Base-by-base conservation (phyloP, 768 basidiomycete species). In the Naganishia vaughanmartiniae region DNA sequence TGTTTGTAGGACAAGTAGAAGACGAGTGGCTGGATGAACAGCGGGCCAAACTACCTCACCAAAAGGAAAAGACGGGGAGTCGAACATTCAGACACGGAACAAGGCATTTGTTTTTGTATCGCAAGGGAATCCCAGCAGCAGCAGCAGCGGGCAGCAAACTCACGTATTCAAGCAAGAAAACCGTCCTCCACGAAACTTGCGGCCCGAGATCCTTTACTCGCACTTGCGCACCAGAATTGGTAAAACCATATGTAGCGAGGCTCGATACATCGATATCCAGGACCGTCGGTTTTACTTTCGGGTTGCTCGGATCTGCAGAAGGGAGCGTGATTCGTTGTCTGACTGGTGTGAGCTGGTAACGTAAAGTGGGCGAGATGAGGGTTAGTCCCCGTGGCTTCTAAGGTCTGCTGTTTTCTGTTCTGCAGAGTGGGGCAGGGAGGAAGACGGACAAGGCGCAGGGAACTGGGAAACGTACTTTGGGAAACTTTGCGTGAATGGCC, bases 121-220 rank as follows among this genome's bases (percentile, higher is more conserved):
- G n/a, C n/a, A n/a, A n/a, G n/a, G n/a, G n/a, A n/a, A n/a, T n/a
- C n/a, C n/a, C n/a, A n/a, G n/a, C n/a, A n/a, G n/a, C n/a, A n/a
- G n/a, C n/a, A n/a, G n/a, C n/a, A n/a, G n/a, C n/a, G n/a, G n/a
- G n/a, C n/a, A n/a, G n/a, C n/a, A n/a, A 3, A 82, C 93, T 77
- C 82, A 94, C 94, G 77, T 98, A 99, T 94, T 99, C 96, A 63
- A 90, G 83, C 60, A 97, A 78, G 81, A 92, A 97, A 21, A 97
- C 92, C 0, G 89, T 90, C 76, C 85, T 85, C 91, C 94, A 97
- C 76, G 87, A 85, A 54, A 95, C 83, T 80, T 99, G 96, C 9
- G 89, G 86, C 0, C 96, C 96, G 34, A 98, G 83, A 81, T 98
- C 96, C 81, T 96, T 96, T 70, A 93, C 84, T 45, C 85, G 81